phyloP scores from a whole-genome alignment of 805 yeast genomes.

The Metschnikowia continentalis region DNA sequence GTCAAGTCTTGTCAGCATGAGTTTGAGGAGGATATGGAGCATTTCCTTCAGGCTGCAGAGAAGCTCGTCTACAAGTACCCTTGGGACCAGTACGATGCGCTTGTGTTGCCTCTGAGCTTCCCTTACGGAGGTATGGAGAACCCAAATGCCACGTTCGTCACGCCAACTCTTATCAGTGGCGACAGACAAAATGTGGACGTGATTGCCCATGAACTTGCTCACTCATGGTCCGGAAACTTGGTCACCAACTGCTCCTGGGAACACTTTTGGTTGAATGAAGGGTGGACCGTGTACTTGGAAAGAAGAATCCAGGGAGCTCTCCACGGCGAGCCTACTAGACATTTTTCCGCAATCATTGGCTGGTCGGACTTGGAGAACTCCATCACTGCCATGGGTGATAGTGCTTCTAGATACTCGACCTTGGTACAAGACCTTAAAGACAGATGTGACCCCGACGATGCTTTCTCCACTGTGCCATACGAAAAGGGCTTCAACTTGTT shows the following conservation, averaged over 20 bases:
- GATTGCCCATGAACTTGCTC: conserved; percentile 89
- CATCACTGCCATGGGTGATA: conserved; percentile 58
- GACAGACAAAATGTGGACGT: conserved; percentile 85
- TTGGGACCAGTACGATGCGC: conserved; percentile 78
- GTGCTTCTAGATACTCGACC: conserved; percentile 49
- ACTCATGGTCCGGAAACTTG: conserved; percentile 88
- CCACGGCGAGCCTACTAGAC: conserved; percentile 77
- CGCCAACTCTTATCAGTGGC: conserved; percentile 82
- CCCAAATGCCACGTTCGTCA: conserved; percentile 85
- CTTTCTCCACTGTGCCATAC: conserved; percentile 83
- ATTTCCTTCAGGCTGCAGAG: conserved; percentile 76
- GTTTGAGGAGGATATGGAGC: conserved; percentile 76
- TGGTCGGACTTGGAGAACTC: conserved; percentile 77
- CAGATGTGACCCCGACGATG: conserved; percentile 80
- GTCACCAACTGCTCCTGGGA: conserved; percentile 91
- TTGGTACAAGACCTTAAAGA: conserved; percentile 70
- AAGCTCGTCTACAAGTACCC: conserved; percentile 71
- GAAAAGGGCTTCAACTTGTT: conserved; percentile 85
- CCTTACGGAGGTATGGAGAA: conserved; percentile 97
- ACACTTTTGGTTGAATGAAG: conserved; percentile 93
- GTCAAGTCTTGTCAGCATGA: conserved; percentile 71
- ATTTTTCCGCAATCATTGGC: conserved; percentile 80
- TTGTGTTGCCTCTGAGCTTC: conserved; percentile 70
- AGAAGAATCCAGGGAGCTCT: conserved; percentile 72
- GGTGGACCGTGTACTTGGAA: conserved; percentile 92